These are phyloP conservation scores for Mycena alexandri DNA, from an alignment of 768 basidiomycete genomes.

Conservation along the genomic window DNA sequence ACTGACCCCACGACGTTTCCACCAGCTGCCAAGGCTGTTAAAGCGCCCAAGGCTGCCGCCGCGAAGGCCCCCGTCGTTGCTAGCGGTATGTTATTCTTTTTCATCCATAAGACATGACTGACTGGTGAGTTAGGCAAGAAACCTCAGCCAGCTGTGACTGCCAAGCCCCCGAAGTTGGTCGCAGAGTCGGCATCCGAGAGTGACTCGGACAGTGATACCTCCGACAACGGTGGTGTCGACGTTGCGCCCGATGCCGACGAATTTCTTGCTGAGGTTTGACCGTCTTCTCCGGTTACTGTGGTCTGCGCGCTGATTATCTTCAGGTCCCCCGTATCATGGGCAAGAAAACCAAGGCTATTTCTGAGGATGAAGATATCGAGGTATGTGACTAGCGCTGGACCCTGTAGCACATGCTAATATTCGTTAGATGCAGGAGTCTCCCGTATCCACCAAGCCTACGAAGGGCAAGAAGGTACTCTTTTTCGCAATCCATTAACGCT, in stretches of 20 bases:
- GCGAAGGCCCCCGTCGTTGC: not conserved
- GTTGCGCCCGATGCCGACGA: not conserved
- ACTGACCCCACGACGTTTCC: conserved; percentile 7
- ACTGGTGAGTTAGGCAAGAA: no score
- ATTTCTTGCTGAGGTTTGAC: not conserved
- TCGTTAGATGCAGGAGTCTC: no score
- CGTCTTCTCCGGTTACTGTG: no score
- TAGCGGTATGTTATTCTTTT: no score
- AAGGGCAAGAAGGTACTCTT: no score
- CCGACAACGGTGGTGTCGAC: not conserved
- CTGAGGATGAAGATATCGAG: not conserved
- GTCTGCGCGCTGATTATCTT: not conserved
- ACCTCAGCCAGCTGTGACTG: no score
- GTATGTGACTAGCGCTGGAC: not conserved
- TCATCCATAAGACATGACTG: no score
- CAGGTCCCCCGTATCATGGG: conserved; percentile 1
- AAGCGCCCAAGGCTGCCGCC: no score
- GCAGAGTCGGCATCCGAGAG: conserved; percentile 6
- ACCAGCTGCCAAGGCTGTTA: not conserved
- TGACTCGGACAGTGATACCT: not conserved
- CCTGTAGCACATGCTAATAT: no score
- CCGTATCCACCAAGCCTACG: no score
- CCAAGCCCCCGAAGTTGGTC: no score
- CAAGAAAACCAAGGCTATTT: not conserved
- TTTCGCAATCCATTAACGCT: no score